Base-by-base conservation (phyloP, 768 basidiomycete genomes). In the Rhizopogon vulgaris region DNA sequence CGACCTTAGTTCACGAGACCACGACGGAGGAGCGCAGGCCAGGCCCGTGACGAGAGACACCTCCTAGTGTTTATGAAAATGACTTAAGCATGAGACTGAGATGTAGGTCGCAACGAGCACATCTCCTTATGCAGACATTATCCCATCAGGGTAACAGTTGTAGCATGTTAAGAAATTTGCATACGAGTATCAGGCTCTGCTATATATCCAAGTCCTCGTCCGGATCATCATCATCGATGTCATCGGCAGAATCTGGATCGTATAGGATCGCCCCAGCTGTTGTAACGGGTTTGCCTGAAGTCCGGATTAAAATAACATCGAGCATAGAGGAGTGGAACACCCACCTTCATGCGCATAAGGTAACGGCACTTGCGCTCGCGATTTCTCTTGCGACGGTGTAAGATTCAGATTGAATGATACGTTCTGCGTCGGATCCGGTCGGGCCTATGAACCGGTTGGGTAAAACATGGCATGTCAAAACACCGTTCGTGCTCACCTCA, bases 141-240 rank as follows among this genome's bases (percentile, higher is more conserved):
- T 45, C 30, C 27, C 18, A 22, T 15, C 5, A 34, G 9, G 34
- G 10, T 22, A 6, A 22, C 14, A 34, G 32, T 34, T 46, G 4
- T 46, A 4, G 18, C 18, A 34, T 22, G 3, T 48, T 8, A 10
- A 43, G 1, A 6, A 28, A 38, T 17, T 24, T 28, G 49, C 15
- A 11, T 38, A 28, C 38, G 27, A 10, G 25, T n/a, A 41, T 52
- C 30, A 15, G 42, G 25, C 42, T 14, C 38, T 18, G 25, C 43
- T 67, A 93, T 52, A 94, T 87, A 60, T 95, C 90, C 54, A 95
- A 71, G 69, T 95, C 93, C 63, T 95, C 94, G 59, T 96, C 94
- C 18, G 94, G 94, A 72, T 96, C 94, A 51, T 95, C 94, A 50
- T 94, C 94, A 63, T 96, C 94, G 47, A 94, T 80, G 58, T 96